These are phyloP conservation scores for Acanthamoeba castellanii DNA, from an alignment of 208 protist species.

Conservation along the genomic window DNA sequence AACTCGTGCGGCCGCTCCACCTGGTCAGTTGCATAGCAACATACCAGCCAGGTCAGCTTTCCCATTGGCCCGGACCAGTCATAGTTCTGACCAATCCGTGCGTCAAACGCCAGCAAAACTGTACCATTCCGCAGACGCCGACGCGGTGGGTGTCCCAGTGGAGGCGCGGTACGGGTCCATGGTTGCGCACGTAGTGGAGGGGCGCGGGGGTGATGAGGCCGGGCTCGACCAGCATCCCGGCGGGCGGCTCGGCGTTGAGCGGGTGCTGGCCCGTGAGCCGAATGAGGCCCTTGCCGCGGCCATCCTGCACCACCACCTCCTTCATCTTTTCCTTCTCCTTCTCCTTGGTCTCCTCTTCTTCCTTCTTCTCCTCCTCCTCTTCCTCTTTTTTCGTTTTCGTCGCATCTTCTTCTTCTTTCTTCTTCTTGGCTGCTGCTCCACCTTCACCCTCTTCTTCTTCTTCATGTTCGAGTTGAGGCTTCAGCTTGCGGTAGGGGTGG, in stretches of 20 bases:
- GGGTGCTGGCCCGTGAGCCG: slow-evolving; percentile 84
- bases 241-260: slow-evolving; percentile 89
- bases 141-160: slow-evolving; percentile 47
- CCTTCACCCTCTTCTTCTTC: not conserved
- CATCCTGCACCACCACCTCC: slow-evolving; percentile 9
- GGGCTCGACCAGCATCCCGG: slow-evolving; percentile 76
- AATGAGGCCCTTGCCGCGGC: not conserved
- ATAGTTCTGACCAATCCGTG: slow-evolving; percentile 53
- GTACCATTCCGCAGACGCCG: slow-evolving; percentile 1
- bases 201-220: slow-evolving; percentile 89
- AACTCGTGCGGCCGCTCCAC: slow-evolving; percentile 78
- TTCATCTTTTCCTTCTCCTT: slow-evolving; percentile 15
- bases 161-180: slow-evolving; percentile 71
- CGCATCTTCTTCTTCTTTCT: not conserved
- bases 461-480: not conserved
- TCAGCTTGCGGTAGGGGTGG: not conserved
- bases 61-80: no score
- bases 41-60: not conserved
- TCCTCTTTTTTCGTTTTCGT: not conserved
- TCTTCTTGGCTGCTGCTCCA: not conserved
- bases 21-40: slow-evolving; percentile 78
- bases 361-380: not conserved
- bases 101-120: slow-evolving; percentile 80
- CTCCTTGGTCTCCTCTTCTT: not conserved
- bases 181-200: slow-evolving; percentile 90